These are phyloP conservation scores for Sporothrix inflata DNA, from an alignment of 2,329 filamentous ascomycete species.

Conservation along the genomic window DNA sequence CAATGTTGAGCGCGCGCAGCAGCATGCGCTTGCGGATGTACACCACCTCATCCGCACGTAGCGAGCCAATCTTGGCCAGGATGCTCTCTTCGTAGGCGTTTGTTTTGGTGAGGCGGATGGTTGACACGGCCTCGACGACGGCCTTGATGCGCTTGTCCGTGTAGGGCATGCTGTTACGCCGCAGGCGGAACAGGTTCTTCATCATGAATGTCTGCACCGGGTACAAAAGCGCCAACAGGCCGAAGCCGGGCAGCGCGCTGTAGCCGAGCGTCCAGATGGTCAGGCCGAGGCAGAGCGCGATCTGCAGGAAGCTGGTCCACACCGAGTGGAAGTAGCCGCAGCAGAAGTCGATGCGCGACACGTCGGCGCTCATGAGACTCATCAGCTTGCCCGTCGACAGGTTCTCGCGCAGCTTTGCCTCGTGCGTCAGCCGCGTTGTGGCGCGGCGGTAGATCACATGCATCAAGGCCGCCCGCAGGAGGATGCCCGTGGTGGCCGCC, in stretches of 20 bases:
- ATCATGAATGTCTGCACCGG: slow-evolving; percentile 37
- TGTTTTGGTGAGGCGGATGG: slow-evolving; percentile 38
- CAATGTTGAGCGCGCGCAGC: slow-evolving; percentile 36
- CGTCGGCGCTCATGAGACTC: slow-evolving; percentile 42
- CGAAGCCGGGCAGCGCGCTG: slow-evolving; percentile 38
- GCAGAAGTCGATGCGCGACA: slow-evolving; percentile 41
- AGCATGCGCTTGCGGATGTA: slow-evolving; percentile 38
- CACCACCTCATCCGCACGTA: slow-evolving; percentile 36
- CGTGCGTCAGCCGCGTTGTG: slow-evolving; percentile 34
- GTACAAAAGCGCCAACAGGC: slow-evolving; percentile 37
- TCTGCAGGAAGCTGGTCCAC: slow-evolving; percentile 42
- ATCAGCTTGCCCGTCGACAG: slow-evolving; percentile 39
- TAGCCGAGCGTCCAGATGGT: slow-evolving; percentile 37
- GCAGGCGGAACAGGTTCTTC: slow-evolving; percentile 35
- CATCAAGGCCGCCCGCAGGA: slow-evolving; percentile 26
- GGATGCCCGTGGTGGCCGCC: slow-evolving; percentile 29
- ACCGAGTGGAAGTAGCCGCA: slow-evolving; percentile 41
- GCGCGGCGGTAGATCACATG: slow-evolving; percentile 34
- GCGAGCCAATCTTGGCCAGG: slow-evolving; percentile 34
- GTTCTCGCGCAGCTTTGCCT: slow-evolving; percentile 33
- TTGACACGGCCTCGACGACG: slow-evolving; percentile 37
- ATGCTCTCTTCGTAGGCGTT: slow-evolving; percentile 38
- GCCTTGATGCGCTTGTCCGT: slow-evolving; percentile 38
- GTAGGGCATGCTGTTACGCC: slow-evolving; percentile 37
- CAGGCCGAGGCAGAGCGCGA: slow-evolving; percentile 38